Percentiles rank a stretch among this genome's conserved stretches.
These are phyloP conservation scores for Ceratocystiopsis minuta DNA, from an alignment of 2,329 filamentous ascomycete genomes.

Conservation along the genomic window DNA sequence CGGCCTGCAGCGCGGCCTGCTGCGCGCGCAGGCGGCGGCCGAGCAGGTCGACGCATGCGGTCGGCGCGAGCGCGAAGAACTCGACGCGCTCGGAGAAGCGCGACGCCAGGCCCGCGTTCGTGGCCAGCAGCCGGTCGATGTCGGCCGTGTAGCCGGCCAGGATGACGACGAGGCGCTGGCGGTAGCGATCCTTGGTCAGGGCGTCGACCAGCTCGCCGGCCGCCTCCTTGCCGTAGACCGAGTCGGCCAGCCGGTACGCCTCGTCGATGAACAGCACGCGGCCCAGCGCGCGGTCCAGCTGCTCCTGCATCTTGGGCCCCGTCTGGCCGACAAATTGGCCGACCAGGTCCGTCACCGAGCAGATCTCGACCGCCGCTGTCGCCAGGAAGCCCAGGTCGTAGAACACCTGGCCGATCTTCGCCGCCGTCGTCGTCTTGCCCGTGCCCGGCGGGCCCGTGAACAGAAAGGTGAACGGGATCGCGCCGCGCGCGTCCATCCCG, in stretches of 20 bases:
- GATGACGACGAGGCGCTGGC: slow-evolving; percentile 44
- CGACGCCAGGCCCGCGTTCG: slow-evolving; percentile 45
- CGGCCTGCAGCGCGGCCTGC: too few relatives aligned
- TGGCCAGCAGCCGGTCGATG: slow-evolving; percentile 42
- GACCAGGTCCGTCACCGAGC: slow-evolving; percentile 50
- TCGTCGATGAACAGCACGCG: slow-evolving; percentile 56
- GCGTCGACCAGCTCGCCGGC: slow-evolving; percentile 35
- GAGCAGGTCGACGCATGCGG: slow-evolving; percentile 28
- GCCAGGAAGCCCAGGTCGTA: slow-evolving; percentile 55
- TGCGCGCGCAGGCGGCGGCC: slow-evolving; percentile 13
- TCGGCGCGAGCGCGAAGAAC: slow-evolving; percentile 29
- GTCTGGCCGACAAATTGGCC: slow-evolving; percentile 54
- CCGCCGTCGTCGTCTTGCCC: slow-evolving; percentile 54
- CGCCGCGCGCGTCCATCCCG: slow-evolving; percentile 34
- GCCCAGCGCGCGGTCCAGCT: slow-evolving; percentile 44
- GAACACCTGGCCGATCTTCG: slow-evolving; percentile 58
- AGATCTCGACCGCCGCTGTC: slow-evolving; percentile 31
- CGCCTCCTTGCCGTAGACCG: slow-evolving; percentile 37
- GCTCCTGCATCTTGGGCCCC: slow-evolving; percentile 42
- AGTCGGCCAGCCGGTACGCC: slow-evolving; percentile 45
- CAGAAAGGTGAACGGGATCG: slow-evolving; percentile 49
- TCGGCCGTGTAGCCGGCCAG: slow-evolving; percentile 50
- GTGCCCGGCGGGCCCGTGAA: slow-evolving; percentile 45
- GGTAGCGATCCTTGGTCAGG: slow-evolving; percentile 36
- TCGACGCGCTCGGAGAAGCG: slow-evolving; percentile 44